phyloP scores from a whole-genome alignment of 768 basidiomycete species.

The Pisolithus orientalis region DNA sequence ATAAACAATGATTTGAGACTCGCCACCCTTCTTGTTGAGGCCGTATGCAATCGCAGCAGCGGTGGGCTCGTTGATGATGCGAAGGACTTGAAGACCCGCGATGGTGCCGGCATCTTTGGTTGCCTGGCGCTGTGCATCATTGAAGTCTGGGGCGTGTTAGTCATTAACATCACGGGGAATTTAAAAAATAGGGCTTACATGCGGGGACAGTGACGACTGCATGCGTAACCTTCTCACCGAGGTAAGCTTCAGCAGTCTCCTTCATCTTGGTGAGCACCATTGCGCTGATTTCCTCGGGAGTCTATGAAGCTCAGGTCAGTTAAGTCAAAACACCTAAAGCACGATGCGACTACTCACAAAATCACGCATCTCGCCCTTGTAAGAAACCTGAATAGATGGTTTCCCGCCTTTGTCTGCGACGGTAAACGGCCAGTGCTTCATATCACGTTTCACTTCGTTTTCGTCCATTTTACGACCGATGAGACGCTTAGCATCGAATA shows the following conservation, averaged over 20 bases:
- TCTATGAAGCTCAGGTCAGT: constrained; percentile 35
- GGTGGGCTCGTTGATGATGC: constrained; percentile 97
- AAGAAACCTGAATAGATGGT: constrained; percentile 69
- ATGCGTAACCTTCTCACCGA: constrained; percentile 93
- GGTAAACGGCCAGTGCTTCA: constrained; percentile 90
- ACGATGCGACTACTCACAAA: constrained; percentile 53
- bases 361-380: constrained; percentile 72
- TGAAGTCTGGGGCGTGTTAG: constrained; percentile 64
- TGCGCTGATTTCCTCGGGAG: constrained; percentile 90
- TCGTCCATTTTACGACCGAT: constrained; percentile 86
- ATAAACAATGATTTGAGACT: constrained; percentile 95
- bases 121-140: constrained; percentile 98
- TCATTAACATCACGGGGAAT: background rate
- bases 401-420: constrained; percentile 76
- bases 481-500: constrained; percentile 95
- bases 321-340: background rate
- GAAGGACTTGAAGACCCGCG: constrained; percentile 89
- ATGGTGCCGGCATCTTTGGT: constrained; percentile 98
- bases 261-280: constrained; percentile 98
- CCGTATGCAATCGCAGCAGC: constrained; percentile 98
- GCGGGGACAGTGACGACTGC: constrained; percentile 98
- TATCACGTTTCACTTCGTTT: constrained; percentile 70
- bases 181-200: constrained; percentile 41
- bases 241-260: constrained; percentile 97
- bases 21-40: constrained; percentile 92